These are phyloP conservation scores for Gyrodon lividus DNA, from an alignment of 768 basidiomycete species.

Conservation along the genomic window DNA sequence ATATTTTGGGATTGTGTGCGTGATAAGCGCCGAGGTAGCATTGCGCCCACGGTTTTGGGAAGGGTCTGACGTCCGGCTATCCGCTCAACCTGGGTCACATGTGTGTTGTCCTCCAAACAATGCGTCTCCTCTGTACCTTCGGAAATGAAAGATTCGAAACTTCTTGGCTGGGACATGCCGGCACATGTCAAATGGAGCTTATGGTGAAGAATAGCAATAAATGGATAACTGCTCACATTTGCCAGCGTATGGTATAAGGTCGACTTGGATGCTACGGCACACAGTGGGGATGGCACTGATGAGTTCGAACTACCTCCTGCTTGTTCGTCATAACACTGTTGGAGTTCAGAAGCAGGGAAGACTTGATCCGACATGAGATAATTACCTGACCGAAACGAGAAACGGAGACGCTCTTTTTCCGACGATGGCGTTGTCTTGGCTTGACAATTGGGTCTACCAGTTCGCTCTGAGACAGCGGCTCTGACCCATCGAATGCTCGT, in stretches of 20 bases:
- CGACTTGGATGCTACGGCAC: conserved; percentile 43
- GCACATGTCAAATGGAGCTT: conserved; percentile 10
- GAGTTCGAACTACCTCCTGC: conserved; percentile 22
- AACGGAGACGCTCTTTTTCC: conserved; percentile 55
- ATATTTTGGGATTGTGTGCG: conserved; percentile 42
- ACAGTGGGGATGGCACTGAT: conserved; percentile 33
- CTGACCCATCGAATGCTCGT: conserved; percentile 39
- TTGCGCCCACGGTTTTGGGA: conserved; percentile 39
- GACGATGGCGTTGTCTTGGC: conserved; percentile 35
- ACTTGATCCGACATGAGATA: conserved; percentile 1
- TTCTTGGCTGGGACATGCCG: conserved; percentile 38
- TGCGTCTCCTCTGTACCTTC: conserved; percentile 33
- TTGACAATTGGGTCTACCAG: conserved; percentile 17
- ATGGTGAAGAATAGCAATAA: not conserved
- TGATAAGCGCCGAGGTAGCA: conserved; percentile 47
- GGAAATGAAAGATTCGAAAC: conserved; percentile 45
- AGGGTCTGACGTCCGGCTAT: conserved; percentile 44
- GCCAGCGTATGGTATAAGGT: conserved; percentile 47
- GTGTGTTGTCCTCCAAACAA: conserved; percentile 41
- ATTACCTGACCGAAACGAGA: conserved; percentile 61
- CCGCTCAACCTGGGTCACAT: conserved; percentile 49
- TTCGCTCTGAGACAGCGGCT: conserved; percentile 15
- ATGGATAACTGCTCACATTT: conserved; percentile 32
- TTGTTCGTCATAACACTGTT: conserved; percentile 19
- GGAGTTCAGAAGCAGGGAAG: conserved; percentile 3